phyloP scores from a whole-genome alignment of 495 filamentous ascomycete species.

The Hypoxylon subgilvum region DNA sequence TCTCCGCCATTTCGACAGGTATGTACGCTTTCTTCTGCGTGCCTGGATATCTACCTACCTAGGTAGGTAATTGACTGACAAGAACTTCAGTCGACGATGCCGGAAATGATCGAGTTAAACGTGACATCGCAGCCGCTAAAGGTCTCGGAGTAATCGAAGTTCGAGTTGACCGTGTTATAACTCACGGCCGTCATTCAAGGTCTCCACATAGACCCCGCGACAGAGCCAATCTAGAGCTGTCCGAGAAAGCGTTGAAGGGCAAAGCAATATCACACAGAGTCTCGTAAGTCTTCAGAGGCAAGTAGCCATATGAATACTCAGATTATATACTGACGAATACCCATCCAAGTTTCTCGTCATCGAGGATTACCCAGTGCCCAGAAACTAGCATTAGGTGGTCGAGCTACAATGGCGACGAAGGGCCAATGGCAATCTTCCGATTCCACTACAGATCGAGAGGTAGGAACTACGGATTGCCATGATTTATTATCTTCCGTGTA shows the following conservation, averaged over 20 bases:
- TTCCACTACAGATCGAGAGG: slow-evolving; percentile 41
- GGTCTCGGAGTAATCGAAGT: slow-evolving; percentile 41
- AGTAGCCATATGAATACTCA: not conserved
- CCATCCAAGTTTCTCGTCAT: slow-evolving; percentile 9
- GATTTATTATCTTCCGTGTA: not conserved
- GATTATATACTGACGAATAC: not conserved
- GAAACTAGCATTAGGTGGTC: not conserved
- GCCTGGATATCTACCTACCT: no score
- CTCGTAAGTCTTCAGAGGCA: slow-evolving; percentile 6
- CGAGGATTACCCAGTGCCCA: not conserved
- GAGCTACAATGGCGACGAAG: not conserved
- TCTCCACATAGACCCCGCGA: no score
- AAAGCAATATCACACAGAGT: slow-evolving; percentile 35
- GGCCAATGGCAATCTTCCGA: slow-evolving; percentile 25
- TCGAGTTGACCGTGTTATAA: no score
- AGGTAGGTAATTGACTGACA: slow-evolving; percentile 6
- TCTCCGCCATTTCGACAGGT: slow-evolving; percentile 34
- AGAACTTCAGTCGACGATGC: slow-evolving; percentile 21
- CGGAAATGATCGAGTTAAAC: slow-evolving; percentile 24
- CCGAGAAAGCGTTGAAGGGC: slow-evolving; percentile 36
- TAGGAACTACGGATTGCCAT: not conserved
- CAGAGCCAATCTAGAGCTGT: slow-evolving; percentile 15
- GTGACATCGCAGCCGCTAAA: slow-evolving; percentile 32
- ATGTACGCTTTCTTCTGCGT: not conserved
- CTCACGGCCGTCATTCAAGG: no score